phyloP scores from a whole-genome alignment of 148 eudicot genomes.

The Agrostemma githago region DNA sequence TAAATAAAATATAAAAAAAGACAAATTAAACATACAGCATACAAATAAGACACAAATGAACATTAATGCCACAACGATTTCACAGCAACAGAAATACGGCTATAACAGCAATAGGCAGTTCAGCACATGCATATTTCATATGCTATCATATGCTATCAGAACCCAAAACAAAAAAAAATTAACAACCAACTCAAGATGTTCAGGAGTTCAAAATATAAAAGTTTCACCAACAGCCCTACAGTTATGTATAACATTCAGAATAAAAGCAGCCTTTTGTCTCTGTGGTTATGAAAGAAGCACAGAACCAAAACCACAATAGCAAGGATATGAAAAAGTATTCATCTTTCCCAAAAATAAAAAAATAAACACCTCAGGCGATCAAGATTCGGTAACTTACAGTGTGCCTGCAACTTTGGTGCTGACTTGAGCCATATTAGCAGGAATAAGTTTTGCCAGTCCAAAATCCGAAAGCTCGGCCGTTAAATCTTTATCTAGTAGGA shows the following conservation, averaged over 20 bases:
- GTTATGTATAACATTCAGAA: not conserved
- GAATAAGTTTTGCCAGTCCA: constrained; percentile 85
- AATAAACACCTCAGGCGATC: too few relatives aligned
- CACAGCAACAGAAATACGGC: not conserved
- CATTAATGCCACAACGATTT: too few relatives aligned
- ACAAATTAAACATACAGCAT: not conserved
- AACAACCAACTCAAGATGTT: not conserved
- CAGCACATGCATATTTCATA: not conserved
- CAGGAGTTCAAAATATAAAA: too few relatives aligned
- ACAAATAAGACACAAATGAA: not conserved
- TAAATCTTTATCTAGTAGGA: constrained; percentile 73
- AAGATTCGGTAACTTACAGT: too few relatives aligned
- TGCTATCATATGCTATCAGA: not conserved
- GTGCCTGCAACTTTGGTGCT: constrained; percentile 88
- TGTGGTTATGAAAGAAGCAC: not conserved
- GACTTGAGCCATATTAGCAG: constrained; percentile 54
- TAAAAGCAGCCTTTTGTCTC: not conserved
- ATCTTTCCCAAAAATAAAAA: too few relatives aligned
- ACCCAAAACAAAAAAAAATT: not conserved
- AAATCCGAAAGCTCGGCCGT: constrained; percentile 78
- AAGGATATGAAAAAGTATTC: too few relatives aligned
- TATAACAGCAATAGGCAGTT: not conserved
- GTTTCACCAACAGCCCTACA: too few relatives aligned
- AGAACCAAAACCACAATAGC: not conserved
- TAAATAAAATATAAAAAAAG: too few relatives aligned